These are phyloP conservation scores for Yamadazyma pseudoaaseri DNA, from an alignment of 1,139 yeast genomes.

Conservation along the genomic window DNA sequence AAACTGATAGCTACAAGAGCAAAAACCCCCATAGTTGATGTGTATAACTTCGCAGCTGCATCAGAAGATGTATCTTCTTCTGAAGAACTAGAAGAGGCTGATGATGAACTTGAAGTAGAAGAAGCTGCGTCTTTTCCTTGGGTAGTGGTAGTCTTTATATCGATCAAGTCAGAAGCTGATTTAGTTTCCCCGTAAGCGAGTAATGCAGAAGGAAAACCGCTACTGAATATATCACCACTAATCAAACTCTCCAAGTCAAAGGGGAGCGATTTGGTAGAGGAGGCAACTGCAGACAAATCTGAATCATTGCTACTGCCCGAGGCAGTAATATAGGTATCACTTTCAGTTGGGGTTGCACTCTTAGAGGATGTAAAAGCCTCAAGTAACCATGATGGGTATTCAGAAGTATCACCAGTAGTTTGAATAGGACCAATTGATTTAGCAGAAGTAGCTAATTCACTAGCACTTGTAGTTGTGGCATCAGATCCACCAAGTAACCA, in stretches of 20 bases:
- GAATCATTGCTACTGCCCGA: not conserved
- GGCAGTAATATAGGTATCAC: not conserved
- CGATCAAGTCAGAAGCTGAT: slow-evolving; percentile 6
- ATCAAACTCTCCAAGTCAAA: not conserved
- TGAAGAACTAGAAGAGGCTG: slow-evolving; percentile 3
- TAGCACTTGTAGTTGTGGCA: not conserved
- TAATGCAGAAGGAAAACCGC: slow-evolving; percentile 8
- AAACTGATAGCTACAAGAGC: slow-evolving; percentile 3
- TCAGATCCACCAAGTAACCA: not conserved
- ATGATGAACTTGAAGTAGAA: not conserved
- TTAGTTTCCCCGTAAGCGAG: slow-evolving; percentile 9
- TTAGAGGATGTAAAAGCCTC: not conserved
- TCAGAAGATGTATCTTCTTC: slow-evolving; percentile 8
- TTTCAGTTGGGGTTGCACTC: not conserved
- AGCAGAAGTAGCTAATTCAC: not conserved
- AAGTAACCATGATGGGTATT: not conserved
- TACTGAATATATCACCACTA: not conserved
- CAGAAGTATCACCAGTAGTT: not conserved
- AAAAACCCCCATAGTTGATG: slow-evolving; percentile 7
- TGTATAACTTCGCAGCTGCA: slow-evolving; percentile 8
- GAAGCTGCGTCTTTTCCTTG: not conserved
- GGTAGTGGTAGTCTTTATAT: no score
- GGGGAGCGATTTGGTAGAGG: not conserved
- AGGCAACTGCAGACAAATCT: not conserved
- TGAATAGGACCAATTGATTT: not conserved